Evolutionary conservation across 116 monocot species (phyloP).

Genomic region (Trichopus zeylanicus): DNA sequence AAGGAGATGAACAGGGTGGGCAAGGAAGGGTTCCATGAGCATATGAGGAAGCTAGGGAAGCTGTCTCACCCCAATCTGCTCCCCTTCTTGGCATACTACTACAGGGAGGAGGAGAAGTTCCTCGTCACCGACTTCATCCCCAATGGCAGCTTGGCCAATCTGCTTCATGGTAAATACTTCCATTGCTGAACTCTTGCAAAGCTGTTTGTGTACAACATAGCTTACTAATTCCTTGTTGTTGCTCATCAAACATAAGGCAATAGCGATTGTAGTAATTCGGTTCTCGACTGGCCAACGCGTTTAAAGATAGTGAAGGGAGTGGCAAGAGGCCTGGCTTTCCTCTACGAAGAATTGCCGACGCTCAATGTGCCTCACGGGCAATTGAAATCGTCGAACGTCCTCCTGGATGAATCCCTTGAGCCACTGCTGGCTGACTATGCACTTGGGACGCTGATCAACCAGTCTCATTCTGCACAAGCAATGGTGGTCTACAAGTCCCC

Average conservation of each 20-base stretch:
- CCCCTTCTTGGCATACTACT: constrained; percentile 67
- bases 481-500: constrained; percentile 73
- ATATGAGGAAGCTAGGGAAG: constrained; percentile 65
- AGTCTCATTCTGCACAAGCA: constrained; percentile 18
- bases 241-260: constrained; percentile 5
- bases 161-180: constrained; percentile 50
- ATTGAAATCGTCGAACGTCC: constrained; percentile 67
- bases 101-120: constrained; percentile 70
- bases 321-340: constrained; percentile 42
- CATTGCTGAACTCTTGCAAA: neutral
- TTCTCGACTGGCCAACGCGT: constrained; percentile 45
- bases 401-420: constrained; percentile 30
- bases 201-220: neutral
- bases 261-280: constrained; percentile 8
- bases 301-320: constrained; percentile 63
- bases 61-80: constrained; percentile 75
- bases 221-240: neutral
- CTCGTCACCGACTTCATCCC: constrained; percentile 50
- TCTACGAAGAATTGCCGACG: constrained; percentile 52
- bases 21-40: constrained; percentile 69
- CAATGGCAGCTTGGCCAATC: constrained; percentile 55
- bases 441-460: constrained; percentile 55
- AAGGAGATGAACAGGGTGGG: constrained; percentile 63
- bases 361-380: constrained; percentile 61
- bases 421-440: constrained; percentile 65